Conservation (phyloP, 2,329 filamentous ascomycete species). For the Colletotrichum nymphaeae region DNA sequence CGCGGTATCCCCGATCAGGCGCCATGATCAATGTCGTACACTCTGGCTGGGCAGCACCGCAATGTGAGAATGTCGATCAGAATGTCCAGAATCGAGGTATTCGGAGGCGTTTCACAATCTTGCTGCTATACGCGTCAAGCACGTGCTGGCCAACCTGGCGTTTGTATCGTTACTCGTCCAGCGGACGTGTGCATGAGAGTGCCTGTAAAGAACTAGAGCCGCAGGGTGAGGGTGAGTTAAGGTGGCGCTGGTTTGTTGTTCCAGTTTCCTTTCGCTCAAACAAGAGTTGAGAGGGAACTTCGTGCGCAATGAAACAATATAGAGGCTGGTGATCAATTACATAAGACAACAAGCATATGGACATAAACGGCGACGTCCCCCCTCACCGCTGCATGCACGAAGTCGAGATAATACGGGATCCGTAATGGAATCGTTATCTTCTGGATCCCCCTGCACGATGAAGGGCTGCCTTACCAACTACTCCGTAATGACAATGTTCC, state of each 20-base stretch:
- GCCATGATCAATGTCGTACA: conserved; percentile 4
- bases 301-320: neutral
- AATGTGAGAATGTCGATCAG: neutral
- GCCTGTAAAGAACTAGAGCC: neutral
- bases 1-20: conserved; percentile 16
- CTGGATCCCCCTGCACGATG: neutral
- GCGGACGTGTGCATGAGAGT: neutral
- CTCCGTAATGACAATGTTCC: neutral
- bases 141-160: neutral
- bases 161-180: neutral
- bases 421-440: conserved; percentile 6
- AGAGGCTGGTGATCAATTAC: conserved; percentile 7
- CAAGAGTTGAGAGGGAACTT: neutral
- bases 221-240: neutral
- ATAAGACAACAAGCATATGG: neutral
- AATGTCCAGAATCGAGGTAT: neutral
- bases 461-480: neutral
- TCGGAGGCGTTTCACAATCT: neutral
- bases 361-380: neutral
- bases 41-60: neutral
- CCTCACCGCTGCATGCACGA: neutral
- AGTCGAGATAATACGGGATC: conserved; percentile 2
- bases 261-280: neutral
- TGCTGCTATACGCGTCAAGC: neutral
- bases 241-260: neutral